Evolutionary conservation across 1,284 basidiomycete species (phyloP).

Genomic region (Malassezia yamatoensis): DNA sequence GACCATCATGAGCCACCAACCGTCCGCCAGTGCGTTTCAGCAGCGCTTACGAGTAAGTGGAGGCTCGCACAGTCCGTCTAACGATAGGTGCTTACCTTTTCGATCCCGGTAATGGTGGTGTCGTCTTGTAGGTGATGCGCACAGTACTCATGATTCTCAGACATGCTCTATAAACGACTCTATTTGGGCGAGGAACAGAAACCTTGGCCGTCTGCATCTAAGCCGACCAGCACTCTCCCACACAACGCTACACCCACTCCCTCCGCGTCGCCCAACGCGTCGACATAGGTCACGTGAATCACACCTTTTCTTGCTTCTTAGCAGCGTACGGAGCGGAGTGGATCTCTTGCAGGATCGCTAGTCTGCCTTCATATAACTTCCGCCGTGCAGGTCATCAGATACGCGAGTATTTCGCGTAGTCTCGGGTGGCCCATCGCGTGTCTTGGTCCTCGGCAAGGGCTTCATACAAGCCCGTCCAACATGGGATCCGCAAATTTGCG

Average conservation of each 20-base stretch:
- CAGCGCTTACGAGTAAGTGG: conserved; percentile 16
- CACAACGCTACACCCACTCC: too few relatives aligned
- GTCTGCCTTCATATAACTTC: too few relatives aligned
- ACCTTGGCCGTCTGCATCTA: conserved; percentile 16
- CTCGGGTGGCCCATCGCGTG: neutral
- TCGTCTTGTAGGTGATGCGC: conserved; percentile 10
- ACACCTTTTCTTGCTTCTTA: too few relatives aligned
- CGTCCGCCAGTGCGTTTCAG: conserved; percentile 7
- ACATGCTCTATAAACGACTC: conserved; percentile 37
- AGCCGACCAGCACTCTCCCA: too few relatives aligned
- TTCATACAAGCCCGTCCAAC: neutral
- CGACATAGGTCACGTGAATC: neutral
- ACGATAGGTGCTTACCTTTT: conserved; percentile 14
- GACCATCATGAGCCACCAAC: neutral
- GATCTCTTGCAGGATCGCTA: too few relatives aligned
- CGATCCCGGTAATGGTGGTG: conserved; percentile 14
- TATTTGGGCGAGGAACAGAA: conserved; percentile 38
- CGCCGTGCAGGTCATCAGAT: too few relatives aligned
- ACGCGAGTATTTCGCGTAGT: too few relatives aligned
- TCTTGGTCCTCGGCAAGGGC: neutral
- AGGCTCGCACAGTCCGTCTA: neutral
- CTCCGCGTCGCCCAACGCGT: neutral
- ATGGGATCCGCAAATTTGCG: conserved; percentile 18
- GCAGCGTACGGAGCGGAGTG: too few relatives aligned
- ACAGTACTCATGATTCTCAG: conserved; percentile 4